Evolutionary conservation across 768 basidiomycete species (phyloP).

Genomic region (Tricholomella constricta): DNA sequence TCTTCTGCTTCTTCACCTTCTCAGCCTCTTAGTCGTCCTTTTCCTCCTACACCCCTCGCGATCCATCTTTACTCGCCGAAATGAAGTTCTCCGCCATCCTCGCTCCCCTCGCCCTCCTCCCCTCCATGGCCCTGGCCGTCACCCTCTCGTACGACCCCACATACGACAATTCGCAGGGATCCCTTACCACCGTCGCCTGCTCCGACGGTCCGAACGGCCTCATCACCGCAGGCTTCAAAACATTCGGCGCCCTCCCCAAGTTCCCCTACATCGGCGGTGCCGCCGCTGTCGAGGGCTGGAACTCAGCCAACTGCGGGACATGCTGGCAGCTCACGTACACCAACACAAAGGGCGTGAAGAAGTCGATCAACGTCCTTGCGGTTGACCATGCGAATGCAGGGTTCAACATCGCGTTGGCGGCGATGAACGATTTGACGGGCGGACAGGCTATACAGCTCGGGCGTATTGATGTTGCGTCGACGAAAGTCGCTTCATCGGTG

Average conservation of each 20-base stretch:
- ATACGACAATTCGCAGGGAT: slow-evolving; percentile 40
- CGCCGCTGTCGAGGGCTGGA: slow-evolving; percentile 42
- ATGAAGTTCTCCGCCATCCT: slow-evolving; percentile 18
- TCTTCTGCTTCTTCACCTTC: neutral
- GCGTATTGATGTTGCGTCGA: slow-evolving; percentile 21
- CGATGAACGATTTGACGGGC: slow-evolving; percentile 37
- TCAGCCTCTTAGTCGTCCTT: neutral
- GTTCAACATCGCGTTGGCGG: slow-evolving; percentile 27
- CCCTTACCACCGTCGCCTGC: slow-evolving; percentile 45
- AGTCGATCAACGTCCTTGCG: slow-evolving; percentile 44
- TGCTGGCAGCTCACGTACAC: slow-evolving; percentile 57
- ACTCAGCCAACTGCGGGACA: slow-evolving; percentile 50
- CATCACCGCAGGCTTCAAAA: slow-evolving; percentile 37
- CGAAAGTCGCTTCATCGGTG: slow-evolving; percentile 21
- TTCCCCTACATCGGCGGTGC: slow-evolving; percentile 59
- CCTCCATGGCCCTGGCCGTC: slow-evolving; percentile 8
- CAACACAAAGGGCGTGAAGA: slow-evolving; percentile 19
- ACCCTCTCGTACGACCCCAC: slow-evolving; percentile 36
- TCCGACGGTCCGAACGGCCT: slow-evolving; percentile 50
- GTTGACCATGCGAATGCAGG: slow-evolving; percentile 38
- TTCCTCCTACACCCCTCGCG: neutral
- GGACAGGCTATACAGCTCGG: slow-evolving; percentile 29
- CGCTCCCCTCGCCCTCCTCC: slow-evolving; percentile 15
- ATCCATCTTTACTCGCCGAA: neutral
- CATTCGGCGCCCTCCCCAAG: slow-evolving; percentile 46